Evolutionary conservation across 129 eudicot genomes (phyloP).

Genomic region (Centaurea solstitialis): DNA sequence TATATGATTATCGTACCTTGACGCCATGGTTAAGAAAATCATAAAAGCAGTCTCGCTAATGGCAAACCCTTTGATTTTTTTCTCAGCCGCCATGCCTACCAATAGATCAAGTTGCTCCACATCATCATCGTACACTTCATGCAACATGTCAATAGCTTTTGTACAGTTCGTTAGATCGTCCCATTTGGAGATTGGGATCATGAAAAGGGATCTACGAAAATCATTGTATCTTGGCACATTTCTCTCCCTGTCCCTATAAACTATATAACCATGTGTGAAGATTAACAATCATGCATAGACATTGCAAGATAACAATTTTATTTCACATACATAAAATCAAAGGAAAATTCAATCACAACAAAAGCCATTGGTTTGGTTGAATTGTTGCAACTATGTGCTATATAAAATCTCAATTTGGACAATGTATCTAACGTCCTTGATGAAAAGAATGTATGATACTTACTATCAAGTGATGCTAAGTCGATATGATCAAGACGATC

Average conservation of each 20-base stretch:
- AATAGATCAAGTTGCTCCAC: conserved; percentile 58
- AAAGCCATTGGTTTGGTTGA: neutral
- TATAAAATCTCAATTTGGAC: neutral
- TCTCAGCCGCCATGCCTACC: conserved; percentile 63
- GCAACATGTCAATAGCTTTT: conserved; percentile 45
- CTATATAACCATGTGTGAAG: conserved; percentile 26
- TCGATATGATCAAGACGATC: conserved; percentile 54
- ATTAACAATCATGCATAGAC: neutral
- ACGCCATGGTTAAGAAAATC: conserved; percentile 58
- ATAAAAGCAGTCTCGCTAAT: conserved; percentile 62
- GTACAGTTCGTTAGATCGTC: conserved; percentile 51
- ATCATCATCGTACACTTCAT: conserved; percentile 51
- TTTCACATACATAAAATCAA: neutral
- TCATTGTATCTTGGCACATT: conserved; percentile 57
- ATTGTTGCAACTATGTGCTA: neutral
- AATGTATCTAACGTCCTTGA: neutral
- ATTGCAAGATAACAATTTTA: neutral
- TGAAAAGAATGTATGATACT: neutral
- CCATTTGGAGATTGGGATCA: conserved; percentile 68
- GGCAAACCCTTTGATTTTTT: conserved; percentile 66
- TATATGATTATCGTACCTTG: conserved; percentile 33
- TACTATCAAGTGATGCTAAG: conserved; percentile 61
- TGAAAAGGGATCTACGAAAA: conserved; percentile 50
- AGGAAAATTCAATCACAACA: neutral
- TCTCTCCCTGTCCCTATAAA: conserved; percentile 71